Percentiles rank a stretch among this genome's conserved stretches.
Conservation (phyloP, 805 yeast species). For the Yarrowia sp. region DNA sequence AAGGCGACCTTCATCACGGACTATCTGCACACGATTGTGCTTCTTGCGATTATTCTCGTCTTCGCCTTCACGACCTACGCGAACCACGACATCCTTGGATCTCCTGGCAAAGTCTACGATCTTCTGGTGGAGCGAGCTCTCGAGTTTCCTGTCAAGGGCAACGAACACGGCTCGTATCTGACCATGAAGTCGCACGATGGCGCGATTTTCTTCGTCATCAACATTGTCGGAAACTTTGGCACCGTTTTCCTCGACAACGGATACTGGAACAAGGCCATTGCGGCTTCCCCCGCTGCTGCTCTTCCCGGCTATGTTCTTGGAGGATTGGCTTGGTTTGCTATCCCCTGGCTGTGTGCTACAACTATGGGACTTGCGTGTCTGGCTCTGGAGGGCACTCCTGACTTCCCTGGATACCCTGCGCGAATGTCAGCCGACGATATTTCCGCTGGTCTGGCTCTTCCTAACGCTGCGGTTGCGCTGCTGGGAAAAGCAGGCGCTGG, state of each 20-base stretch:
- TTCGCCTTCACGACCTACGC: slow-evolving; percentile 81
- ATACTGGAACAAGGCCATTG: slow-evolving; percentile 86
- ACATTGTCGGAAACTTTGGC: slow-evolving; percentile 85
- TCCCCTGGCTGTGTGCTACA: slow-evolving; percentile 78
- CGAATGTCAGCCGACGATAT: slow-evolving; percentile 66
- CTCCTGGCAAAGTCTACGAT: slow-evolving; percentile 80
- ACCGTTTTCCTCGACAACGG: slow-evolving; percentile 85
- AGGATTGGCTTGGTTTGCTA: slow-evolving; percentile 88
- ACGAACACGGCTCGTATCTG: slow-evolving; percentile 80
- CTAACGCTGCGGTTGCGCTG: slow-evolving; percentile 76
- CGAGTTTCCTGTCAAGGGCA: slow-evolving; percentile 67
- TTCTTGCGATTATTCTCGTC: slow-evolving; percentile 71
- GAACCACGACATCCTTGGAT: slow-evolving; percentile 65
- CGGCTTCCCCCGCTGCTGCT: slow-evolving; percentile 79
- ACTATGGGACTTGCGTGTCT: slow-evolving; percentile 85
- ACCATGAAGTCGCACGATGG: slow-evolving; percentile 85
- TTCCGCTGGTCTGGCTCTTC: slow-evolving; percentile 65
- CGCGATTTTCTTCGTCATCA: slow-evolving; percentile 86
- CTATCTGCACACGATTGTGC: slow-evolving; percentile 75
- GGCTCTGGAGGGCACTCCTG: slow-evolving; percentile 64
- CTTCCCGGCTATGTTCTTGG: slow-evolving; percentile 86
- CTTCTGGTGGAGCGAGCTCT: slow-evolving; percentile 55
- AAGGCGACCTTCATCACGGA: slow-evolving; percentile 81
- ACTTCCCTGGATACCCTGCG: slow-evolving; percentile 78
- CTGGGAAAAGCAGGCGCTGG: slow-evolving; percentile 89